phyloP scores from a whole-genome alignment of 495 filamentous ascomycete genomes.

The Cercophora samala region DNA sequence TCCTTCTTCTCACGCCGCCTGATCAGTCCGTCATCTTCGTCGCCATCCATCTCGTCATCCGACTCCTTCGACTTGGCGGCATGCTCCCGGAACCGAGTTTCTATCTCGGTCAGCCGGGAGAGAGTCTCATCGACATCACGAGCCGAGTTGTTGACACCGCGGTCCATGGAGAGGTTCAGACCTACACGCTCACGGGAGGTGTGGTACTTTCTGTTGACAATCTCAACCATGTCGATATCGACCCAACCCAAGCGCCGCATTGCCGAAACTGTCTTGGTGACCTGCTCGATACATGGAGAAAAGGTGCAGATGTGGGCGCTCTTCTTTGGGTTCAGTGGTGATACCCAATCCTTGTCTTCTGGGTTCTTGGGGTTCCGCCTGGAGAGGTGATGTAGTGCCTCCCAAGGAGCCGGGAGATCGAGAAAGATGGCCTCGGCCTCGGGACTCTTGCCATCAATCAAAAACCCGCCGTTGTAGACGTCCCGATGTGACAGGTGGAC shows the following conservation, averaged over 20 bases:
- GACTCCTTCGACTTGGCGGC: conserved; percentile 36
- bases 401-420: conserved; percentile 90
- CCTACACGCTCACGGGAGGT: conserved; percentile 80
- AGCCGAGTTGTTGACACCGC: conserved; percentile 50
- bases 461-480: conserved; percentile 85
- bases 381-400: conserved; percentile 79
- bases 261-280: conserved; percentile 71
- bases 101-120: conserved; percentile 64
- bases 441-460: conserved; percentile 55
- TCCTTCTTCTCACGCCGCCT: not conserved
- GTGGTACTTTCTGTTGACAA: conserved; percentile 71
- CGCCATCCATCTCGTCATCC: conserved; percentile 29
- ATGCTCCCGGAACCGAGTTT: conserved; percentile 58
- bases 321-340: conserved; percentile 65
- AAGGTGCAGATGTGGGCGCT: conserved; percentile 84
- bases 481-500: conserved; percentile 87
- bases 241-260: conserved; percentile 82
- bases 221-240: conserved; percentile 88
- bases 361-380: conserved; percentile 46
- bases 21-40: conserved; percentile 18
- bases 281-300: conserved; percentile 95
- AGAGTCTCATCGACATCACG: conserved; percentile 76
- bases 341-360: conserved; percentile 43
- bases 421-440: conserved; percentile 82
- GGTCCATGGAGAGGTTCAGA: conserved; percentile 40